A percentile compares a stretch with the other conserved stretches of the same genome.
phyloP scores from a whole-genome alignment of 352 stramenopile genomes.

The Globisporangium takayamanum region DNA sequence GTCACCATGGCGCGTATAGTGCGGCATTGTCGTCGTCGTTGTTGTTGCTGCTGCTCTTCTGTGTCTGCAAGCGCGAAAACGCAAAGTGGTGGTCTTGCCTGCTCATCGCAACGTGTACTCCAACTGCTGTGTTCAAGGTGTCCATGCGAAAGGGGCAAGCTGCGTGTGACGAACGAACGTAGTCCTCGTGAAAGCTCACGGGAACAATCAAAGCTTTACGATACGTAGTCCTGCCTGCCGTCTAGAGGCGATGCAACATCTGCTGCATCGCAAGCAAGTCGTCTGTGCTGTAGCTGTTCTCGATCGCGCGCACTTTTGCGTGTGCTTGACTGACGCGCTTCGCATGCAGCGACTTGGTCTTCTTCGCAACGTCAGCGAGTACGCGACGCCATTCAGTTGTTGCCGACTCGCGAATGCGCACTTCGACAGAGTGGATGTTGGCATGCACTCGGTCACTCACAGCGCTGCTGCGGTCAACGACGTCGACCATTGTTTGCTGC shows the following conservation, averaged over 20 bases:
- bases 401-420: neutral
- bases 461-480: neutral
- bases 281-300: constrained; percentile 29
- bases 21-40: neutral
- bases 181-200: too few relatives aligned
- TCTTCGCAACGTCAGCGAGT: constrained; percentile 18
- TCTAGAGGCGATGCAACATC: constrained; percentile 19
- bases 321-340: constrained; percentile 15
- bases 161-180: too few relatives aligned
- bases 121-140: too few relatives aligned
- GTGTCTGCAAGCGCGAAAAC: neutral
- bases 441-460: neutral
- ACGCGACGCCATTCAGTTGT: constrained; percentile 11
- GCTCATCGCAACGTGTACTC: too few relatives aligned
- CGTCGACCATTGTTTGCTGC: constrained; percentile 4
- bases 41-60: neutral
- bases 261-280: constrained; percentile 29
- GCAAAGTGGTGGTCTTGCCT: neutral
- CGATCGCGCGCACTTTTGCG: constrained; percentile 20
- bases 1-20: constrained; percentile 9
- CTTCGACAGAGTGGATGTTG: neutral
- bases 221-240: too few relatives aligned
- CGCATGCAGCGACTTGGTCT: constrained; percentile 7
- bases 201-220: too few relatives aligned
- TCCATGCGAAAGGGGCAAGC: too few relatives aligned